Evolutionary conservation across 441 rosid species (phyloP), one percentile per base, ranked within the genome.

Genomic region (Croton laevigatus): DNA sequence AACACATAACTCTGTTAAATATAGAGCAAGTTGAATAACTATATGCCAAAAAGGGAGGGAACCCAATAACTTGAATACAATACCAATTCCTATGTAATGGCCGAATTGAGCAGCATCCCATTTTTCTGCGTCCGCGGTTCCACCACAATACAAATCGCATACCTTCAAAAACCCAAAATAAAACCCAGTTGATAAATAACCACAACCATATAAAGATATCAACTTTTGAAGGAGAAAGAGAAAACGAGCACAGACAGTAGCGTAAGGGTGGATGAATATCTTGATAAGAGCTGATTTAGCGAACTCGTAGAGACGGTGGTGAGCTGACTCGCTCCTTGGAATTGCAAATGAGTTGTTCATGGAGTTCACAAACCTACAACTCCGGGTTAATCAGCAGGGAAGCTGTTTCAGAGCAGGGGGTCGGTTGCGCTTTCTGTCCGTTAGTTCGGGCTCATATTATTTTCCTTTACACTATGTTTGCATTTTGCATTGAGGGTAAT

Each of bases 221-320:
- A 20, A 12, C 34, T 51, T 51, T 23, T 64, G 27, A 49, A 5
- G 36, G 45, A 72, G 40, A 68, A 62, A 52, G 67, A 48, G 60
- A 52, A 59, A 45, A 53, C 32, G 54, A 62, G 48, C 6, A 40
- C n/a, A 27, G 48, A 90, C 99, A 32, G 92, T 86, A 63, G 92
- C 90, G 68, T 90, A 95, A 23, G 98, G 98, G 70, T 92, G 96
- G 48, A 85, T 85, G 82, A 92, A 94, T 75, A 90, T 94, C 74
- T 82, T 92, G 82, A 90, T 81, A 69, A 92, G 88, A 32, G 97
- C 98, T 22, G 84, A 80, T 75, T 86, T 89, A 20, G 96, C 98
- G 73, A 87, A 83, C 76, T 92, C 98, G 82, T 82, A 87, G 77
- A 95, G 96, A 22, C 98, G 94, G 34, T 84, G 82, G 81, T 88